A percentile compares a stretch with the other conserved stretches of the same genome.
phyloP scores from a whole-genome alignment of 495 filamentous ascomycete genomes.

The Patellaria atrata region DNA sequence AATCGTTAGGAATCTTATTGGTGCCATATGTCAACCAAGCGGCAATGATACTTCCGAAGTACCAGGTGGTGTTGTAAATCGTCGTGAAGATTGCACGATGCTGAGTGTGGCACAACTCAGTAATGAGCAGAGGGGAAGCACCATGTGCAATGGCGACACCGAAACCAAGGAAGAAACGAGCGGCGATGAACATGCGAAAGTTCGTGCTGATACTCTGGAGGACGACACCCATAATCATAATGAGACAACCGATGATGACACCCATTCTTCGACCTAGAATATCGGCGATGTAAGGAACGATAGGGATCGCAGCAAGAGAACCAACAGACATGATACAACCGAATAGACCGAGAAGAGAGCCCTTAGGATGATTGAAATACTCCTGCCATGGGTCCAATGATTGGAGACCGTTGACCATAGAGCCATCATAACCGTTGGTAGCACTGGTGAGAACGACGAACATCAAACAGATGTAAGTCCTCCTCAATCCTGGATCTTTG shows the following conservation, averaged over 20 bases:
- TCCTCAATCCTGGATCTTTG: slow-evolving; percentile 8
- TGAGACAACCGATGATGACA: slow-evolving; percentile 44
- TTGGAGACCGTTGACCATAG: slow-evolving; percentile 33
- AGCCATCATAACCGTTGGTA: slow-evolving; percentile 21
- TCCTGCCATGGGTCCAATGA: slow-evolving; percentile 27
- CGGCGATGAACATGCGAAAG: slow-evolving; percentile 28
- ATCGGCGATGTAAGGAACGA: slow-evolving; percentile 50
- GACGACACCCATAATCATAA: slow-evolving; percentile 49
- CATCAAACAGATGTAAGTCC: slow-evolving; percentile 13
- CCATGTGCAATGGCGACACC: slow-evolving; percentile 45
- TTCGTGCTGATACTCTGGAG: slow-evolving; percentile 38
- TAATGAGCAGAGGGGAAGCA: slow-evolving; percentile 47
- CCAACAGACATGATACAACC: slow-evolving; percentile 56
- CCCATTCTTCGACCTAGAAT: slow-evolving; percentile 45
- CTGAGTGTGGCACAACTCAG: slow-evolving; percentile 51
- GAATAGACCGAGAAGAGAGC: slow-evolving; percentile 44
- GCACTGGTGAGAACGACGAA: slow-evolving; percentile 16
- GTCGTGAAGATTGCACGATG: slow-evolving; percentile 51
- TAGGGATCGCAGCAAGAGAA: slow-evolving; percentile 46
- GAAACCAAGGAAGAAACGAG: slow-evolving; percentile 36
- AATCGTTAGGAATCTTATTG: slow-evolving; percentile 31
- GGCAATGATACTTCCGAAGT: slow-evolving; percentile 38
- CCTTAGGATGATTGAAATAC: slow-evolving; percentile 35
- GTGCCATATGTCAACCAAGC: slow-evolving; percentile 41
- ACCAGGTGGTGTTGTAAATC: slow-evolving; percentile 53